Base-by-base conservation (phyloP, 129 eudicot species). In the Saussurea involucrata region DNA sequence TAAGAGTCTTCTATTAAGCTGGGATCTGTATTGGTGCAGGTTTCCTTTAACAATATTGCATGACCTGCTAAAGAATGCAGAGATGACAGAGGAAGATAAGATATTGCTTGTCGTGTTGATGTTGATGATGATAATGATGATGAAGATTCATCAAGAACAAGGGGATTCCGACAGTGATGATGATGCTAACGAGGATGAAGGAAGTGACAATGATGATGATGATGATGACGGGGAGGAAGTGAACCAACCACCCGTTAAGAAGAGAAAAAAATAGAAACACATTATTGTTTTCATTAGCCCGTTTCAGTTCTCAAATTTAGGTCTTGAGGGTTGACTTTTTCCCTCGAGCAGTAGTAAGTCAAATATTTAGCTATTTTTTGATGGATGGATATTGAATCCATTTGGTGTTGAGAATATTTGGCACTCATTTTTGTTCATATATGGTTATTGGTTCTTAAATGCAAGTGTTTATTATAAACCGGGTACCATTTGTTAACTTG, bases 31-130 rank as follows among this genome's bases (percentile, higher is more conserved):
- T 63, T 25, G 9, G 40, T 76, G 57, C 84, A 89, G 90, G 86
- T 85, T 89, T 87, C 82, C 89, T 58, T 83, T 82, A 64, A 80
- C 33, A 73, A 76, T 32, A 80, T 63, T 72, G n/a, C 67, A 60
- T 53, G 63, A 20, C 27, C 87, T 8, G 85, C 73, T 25, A 72
- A 53, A 34, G 94, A 84, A 78, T 67, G 78, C 83, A 84, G 82
- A 76, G 89, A 89, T 63, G 69, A 68, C 4, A 32, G 84, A 76
- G 90, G 84, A 67, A 20, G 82, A 81, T n/a, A n/a, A n/a, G n/a
- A n/a, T n/a, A n/a, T n/a, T n/a, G n/a, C n/a, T n/a, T n/a, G n/a
- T n/a, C n/a, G n/a, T 73, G 73, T 70, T 24, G 80, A 72, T 80
- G 66, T 27, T 8, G 36, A 53, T 12, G 72, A 71, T 42, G 66